Base-by-base conservation (phyloP, 2,329 filamentous ascomycete genomes). In the Colletotrichum orbiculare region DNA sequence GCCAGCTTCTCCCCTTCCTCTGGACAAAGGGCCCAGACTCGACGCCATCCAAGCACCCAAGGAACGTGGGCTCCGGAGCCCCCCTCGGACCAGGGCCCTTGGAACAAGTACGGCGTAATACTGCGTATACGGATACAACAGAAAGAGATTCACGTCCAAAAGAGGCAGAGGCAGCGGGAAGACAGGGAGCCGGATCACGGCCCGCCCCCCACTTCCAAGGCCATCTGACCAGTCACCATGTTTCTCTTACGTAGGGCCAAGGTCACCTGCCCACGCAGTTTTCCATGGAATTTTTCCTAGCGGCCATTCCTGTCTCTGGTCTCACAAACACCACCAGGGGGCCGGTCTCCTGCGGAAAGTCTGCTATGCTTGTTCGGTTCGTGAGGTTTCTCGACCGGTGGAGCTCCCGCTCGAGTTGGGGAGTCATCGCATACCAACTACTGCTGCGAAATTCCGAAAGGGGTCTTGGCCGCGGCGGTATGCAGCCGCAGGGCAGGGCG, bases 201-300 rank as follows among this genome's bases (percentile, higher is more conserved):
- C 41, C 12, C 42, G 47, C 35, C 43, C n/a, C 63, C 63, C 58
- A 45, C 63, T 65, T 62, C 63, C 58, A 65, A 53, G 63, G 63
- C 35, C 52, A 34, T 8, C 17, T 3, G 52, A 12, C 58, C 63
- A 65, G n/a, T 65, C 41, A 53, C 13, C 8, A 11, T 7, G 41
- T 62, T 62, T 65, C 58, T 65, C 58, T 65, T 65, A 62, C 62
- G 62, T 65, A 62, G 12, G 10, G 9, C 15, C n/a, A 8, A 25
- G 25, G 37, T 62, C 62, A 62, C 52, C 58, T 62, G 57, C 41
- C 5, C 57, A 17, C 53, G 49, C 57, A 38, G 47, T 45, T 57
- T 43, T 56, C 57, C 13, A 46, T n/a, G 45, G 34, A 15, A n/a
- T 49, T 45, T 54, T 8, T 37, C 35, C 25, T 39, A 39, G 11